phyloP scores from a whole-genome alignment of 148 eudicot genomes.

The Rhododendron henanense region DNA sequence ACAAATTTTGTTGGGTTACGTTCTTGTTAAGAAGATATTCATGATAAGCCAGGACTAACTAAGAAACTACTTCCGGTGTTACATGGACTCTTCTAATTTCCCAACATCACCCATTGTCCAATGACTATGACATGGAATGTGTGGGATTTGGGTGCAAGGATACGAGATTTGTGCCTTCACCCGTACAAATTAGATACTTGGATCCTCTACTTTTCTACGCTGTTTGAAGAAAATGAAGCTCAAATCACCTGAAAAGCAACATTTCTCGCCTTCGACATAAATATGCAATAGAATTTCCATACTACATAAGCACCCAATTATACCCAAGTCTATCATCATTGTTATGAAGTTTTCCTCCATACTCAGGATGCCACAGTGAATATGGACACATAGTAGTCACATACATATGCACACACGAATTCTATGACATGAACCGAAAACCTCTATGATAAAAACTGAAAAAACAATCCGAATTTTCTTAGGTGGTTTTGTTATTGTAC shows the following conservation, averaged over 20 bases:
- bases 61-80: background rate
- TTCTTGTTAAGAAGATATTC: background rate
- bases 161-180: background rate
- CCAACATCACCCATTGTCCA: background rate
- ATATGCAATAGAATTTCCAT: background rate
- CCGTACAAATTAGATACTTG: background rate
- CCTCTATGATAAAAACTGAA: background rate
- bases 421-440: background rate
- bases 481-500: conserved; percentile 24
- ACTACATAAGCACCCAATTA: background rate
- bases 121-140: background rate
- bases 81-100: background rate
- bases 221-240: background rate
- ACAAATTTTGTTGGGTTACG: background rate
- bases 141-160: background rate
- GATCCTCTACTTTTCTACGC: background rate
- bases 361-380: background rate
- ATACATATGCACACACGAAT: background rate
- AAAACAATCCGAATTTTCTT: background rate
- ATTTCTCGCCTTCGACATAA: background rate
- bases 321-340: background rate
- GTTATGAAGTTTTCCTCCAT: background rate
- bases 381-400: background rate
- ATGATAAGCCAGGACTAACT: background rate
- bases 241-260: background rate